A percentile compares a stretch with the other conserved stretches of the same genome.
Evolutionary conservation across 1,284 basidiomycete genomes (phyloP).

Genomic region (Ganoderma sinense): DNA sequence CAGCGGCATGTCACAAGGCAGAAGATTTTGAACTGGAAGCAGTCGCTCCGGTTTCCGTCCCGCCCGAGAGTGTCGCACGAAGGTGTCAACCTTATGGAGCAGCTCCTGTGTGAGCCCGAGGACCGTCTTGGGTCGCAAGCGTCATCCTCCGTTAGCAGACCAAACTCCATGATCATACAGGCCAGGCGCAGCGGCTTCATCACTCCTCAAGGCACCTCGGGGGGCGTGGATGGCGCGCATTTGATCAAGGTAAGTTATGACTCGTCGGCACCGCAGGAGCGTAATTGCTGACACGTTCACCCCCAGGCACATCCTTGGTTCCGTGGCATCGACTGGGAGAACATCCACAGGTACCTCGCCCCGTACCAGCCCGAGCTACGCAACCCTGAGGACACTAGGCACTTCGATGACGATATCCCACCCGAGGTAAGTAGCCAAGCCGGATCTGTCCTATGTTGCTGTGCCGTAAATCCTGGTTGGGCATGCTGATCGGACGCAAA

Average conservation of each 20-base stretch:
- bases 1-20: conserved; percentile 90
- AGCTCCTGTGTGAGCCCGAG: conserved; percentile 92
- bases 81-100: conserved; percentile 87
- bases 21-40: conserved; percentile 93
- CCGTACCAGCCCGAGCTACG: conserved; percentile 89
- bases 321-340: conserved; percentile 84
- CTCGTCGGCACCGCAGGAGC: conserved; percentile 8
- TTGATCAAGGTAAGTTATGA: conserved; percentile 88
- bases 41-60: conserved; percentile 87
- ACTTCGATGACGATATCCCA: conserved; percentile 94
- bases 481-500: conserved; percentile 21
- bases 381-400: conserved; percentile 84
- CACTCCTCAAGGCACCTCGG: conserved; percentile 50
- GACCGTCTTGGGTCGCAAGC: conserved; percentile 87
- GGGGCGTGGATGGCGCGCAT: conserved; percentile 83
- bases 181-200: conserved; percentile 81
- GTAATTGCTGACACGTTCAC: conserved; percentile 34
- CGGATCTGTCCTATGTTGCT: conserved; percentile 9
- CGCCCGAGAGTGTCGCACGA: conserved; percentile 86
- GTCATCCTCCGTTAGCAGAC: conserved; percentile 71
- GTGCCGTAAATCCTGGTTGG: not conserved
- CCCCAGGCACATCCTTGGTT: conserved; percentile 86
- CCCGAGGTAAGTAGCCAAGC: conserved; percentile 68
- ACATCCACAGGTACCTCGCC: conserved; percentile 80
- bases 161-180: conserved; percentile 79